phyloP scores from a whole-genome alignment of 78 protist species.

The Parvularia atlantis region DNA sequence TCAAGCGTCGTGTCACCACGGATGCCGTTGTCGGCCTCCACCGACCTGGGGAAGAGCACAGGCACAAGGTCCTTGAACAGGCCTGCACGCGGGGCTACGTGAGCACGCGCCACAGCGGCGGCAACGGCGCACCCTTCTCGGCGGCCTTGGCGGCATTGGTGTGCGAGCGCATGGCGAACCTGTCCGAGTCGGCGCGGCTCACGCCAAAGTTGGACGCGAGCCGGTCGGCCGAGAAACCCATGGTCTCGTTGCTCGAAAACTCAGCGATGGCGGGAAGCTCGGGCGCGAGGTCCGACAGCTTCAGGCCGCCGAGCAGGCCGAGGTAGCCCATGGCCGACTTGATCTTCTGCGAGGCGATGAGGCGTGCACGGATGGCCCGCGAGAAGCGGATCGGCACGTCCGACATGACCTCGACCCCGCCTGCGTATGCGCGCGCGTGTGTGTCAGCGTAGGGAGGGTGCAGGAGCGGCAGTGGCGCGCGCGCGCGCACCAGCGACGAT shows the following conservation, averaged over 20 bases:
- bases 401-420: constrained; percentile 43
- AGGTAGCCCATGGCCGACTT: background rate
- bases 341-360: constrained; percentile 11
- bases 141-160: constrained; percentile 22
- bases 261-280: constrained; percentile 53
- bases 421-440: constrained; percentile 3
- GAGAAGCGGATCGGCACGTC: constrained; percentile 43
- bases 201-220: constrained; percentile 38
- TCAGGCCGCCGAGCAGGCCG: constrained; percentile 6
- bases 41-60: background rate
- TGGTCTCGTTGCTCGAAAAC: constrained; percentile 50
- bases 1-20: constrained; percentile 16
- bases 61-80: constrained; percentile 3
- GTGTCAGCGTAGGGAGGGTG: background rate
- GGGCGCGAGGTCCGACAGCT: constrained; percentile 18
- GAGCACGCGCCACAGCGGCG: too few species aligned
- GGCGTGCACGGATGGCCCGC: constrained; percentile 17
- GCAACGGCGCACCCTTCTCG: too few species aligned
- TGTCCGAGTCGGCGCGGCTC: constrained; percentile 46
- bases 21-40: constrained; percentile 32
- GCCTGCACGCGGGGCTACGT: too few species aligned
- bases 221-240: constrained; percentile 66
- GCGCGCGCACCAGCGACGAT: constrained; percentile 2
- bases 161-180: constrained; percentile 47
- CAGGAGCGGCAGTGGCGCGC: too few species aligned